Conservation (phyloP, 2,329 filamentous ascomycete species). For the Fusarium equiseti region DNA sequence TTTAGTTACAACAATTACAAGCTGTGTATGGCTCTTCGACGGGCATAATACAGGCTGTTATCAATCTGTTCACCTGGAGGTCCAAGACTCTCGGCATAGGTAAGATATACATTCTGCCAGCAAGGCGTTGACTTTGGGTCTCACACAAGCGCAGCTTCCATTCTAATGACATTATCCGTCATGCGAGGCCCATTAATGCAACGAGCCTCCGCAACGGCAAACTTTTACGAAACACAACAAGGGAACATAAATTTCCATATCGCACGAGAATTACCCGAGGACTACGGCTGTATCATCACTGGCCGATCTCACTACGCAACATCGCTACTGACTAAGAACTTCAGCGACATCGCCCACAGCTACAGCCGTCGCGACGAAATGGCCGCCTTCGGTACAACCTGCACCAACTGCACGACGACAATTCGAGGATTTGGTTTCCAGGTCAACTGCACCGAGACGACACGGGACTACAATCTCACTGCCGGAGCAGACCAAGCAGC, state of each 20-base stretch:
- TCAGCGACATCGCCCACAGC: slow-evolving; percentile 36
- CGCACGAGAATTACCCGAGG: slow-evolving; percentile 28
- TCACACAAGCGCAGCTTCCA: slow-evolving; percentile 18
- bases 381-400: slow-evolving; percentile 23
- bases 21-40: slow-evolving; percentile 39
- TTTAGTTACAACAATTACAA: slow-evolving; percentile 32
- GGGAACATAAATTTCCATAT: slow-evolving; percentile 33
- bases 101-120: neutral
- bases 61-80: slow-evolving; percentile 32
- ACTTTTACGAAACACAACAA: slow-evolving; percentile 11
- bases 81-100: slow-evolving; percentile 36
- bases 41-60: slow-evolving; percentile 27
- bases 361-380: slow-evolving; percentile 35
- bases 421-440: slow-evolving; percentile 32
- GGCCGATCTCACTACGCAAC: slow-evolving; percentile 22
- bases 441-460: slow-evolving; percentile 34
- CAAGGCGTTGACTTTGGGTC: neutral
- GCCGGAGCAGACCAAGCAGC: neutral
- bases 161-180: slow-evolving; percentile 40
- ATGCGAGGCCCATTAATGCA: slow-evolving; percentile 37
- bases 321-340: slow-evolving; percentile 37
- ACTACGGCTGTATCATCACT: slow-evolving; percentile 38
- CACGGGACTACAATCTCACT: slow-evolving; percentile 21
- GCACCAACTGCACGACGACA: slow-evolving; percentile 34
- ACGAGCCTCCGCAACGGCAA: slow-evolving; percentile 34